Evolutionary conservation across 306 rosid genomes (phyloP).

Genomic region (Glycine tomentella): DNA sequence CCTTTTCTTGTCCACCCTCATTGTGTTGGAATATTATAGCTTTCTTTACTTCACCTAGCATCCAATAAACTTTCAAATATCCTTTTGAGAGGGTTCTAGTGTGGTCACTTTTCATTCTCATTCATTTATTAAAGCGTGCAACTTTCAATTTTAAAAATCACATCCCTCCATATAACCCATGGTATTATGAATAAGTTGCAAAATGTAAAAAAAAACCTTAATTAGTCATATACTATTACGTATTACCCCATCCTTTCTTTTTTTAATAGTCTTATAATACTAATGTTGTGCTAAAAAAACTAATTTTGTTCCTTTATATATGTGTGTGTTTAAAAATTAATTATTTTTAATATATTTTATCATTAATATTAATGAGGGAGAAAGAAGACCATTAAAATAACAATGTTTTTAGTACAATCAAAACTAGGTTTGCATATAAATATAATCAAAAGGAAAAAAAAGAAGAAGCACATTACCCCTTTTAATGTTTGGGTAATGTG

Average conservation of each 20-base stretch:
- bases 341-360: no score
- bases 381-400: neutral
- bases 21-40: neutral
- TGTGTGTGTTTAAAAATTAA: no score
- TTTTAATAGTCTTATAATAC: no score
- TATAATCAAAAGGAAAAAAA: neutral
- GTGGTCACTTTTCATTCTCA: slow-evolving; percentile 11
- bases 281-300: no score
- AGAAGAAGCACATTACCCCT: neutral
- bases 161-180: no score
- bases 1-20: slow-evolving; percentile 11
- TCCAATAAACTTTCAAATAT: slow-evolving; percentile 1
- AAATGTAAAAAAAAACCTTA: no score
- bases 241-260: no score
- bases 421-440: neutral
- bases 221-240: no score
- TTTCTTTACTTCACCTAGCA: slow-evolving; percentile 5
- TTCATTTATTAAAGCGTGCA: neutral
- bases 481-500: neutral
- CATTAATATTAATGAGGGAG: no score
- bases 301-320: no score
- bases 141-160: neutral
- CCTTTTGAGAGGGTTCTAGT: slow-evolving; percentile 17
- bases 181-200: no score
- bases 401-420: neutral